Evolutionary conservation across 1,284 basidiomycete species (phyloP), one percentile per base, ranked within the genome.

Genomic region (Malassezia sp.): DNA sequence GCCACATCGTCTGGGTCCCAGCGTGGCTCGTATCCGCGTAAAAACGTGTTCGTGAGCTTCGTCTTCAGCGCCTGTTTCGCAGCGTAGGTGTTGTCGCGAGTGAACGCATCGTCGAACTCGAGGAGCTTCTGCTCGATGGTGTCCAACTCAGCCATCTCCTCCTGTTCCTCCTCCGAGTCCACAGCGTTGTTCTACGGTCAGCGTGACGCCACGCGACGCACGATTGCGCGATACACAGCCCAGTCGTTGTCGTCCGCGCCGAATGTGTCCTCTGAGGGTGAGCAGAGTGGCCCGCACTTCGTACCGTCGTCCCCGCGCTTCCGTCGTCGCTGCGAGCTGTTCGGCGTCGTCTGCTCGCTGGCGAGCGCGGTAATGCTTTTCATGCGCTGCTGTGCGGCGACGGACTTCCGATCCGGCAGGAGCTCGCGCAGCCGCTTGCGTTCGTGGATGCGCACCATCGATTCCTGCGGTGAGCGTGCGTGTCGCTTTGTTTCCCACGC

Each of bases 181-280:
- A 84, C 84, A 1, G 81, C 80, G 2, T 78, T 82, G 59, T 85
- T 86, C n/a, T n/a, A n/a, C n/a, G n/a, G n/a, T n/a, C n/a, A n/a
- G n/a, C n/a, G n/a, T n/a, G n/a, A n/a, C n/a, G n/a, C n/a, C n/a
- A n/a, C n/a, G n/a, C n/a, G n/a, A n/a, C n/a, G n/a, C n/a, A n/a
- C n/a, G 49, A 99, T 91, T 73, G 95, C 90, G 48, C 91, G 85
- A 69, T 97, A 97, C 41, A 97, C 89, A 0, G 83, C 83, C 91
- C 93, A 97, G 70, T 97, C 91, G 14, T 83, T 86, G 64, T 97
- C 91, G 58, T 96, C 84, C 23, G 82, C 83, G 1, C 93, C 90
- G 63, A 97, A 99, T 68, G 78, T 84, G 60, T 97, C 93, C 74
- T 96, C 89, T n/a, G n/a, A n/a, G n/a, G n/a, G n/a, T n/a, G n/a